Percentiles rank a stretch among this genome's conserved stretches.
Conservation (phyloP, 2,329 filamentous ascomycete species). For the Aspergillus pseudoterreus region DNA sequence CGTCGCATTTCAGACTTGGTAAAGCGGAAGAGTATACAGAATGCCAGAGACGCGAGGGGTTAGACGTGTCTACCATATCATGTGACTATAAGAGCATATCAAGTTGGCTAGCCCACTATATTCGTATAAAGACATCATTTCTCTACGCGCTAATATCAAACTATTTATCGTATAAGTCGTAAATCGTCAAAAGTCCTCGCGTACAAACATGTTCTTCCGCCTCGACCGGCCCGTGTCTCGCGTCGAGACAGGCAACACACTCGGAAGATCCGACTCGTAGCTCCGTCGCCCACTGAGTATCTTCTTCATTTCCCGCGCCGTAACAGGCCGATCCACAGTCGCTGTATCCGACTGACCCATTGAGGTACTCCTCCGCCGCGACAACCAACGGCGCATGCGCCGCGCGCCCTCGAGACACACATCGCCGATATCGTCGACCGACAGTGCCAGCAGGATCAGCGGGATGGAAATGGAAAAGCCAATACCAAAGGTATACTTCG, state of each 20-base stretch:
- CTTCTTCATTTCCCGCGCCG: slow-evolving; percentile 24
- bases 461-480: slow-evolving; percentile 53
- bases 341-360: neutral
- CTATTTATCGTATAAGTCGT: too few species aligned
- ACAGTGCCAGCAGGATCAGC: slow-evolving; percentile 45
- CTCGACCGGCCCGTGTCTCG: too few species aligned
- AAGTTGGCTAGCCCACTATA: too few species aligned
- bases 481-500: slow-evolving; percentile 55
- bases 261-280: slow-evolving; percentile 22
- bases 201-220: too few species aligned
- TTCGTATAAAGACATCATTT: too few species aligned
- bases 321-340: slow-evolving; percentile 1
- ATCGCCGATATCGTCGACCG: slow-evolving; percentile 41
- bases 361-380: slow-evolving; percentile 6
- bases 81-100: too few species aligned
- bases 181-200: too few species aligned
- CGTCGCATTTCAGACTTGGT: slow-evolving; percentile 10
- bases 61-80: too few species aligned
- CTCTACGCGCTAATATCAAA: too few species aligned
- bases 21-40: neutral
- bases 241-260: slow-evolving; percentile 14
- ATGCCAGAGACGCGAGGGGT: too few species aligned
- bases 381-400: slow-evolving; percentile 23
- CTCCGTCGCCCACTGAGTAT: slow-evolving; percentile 23
- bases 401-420: slow-evolving; percentile 23